A percentile compares a stretch with the other conserved stretches of the same genome.
These are phyloP conservation scores for Colletotrichum liriopes DNA, from an alignment of 2,329 filamentous ascomycete species.

Conservation along the genomic window DNA sequence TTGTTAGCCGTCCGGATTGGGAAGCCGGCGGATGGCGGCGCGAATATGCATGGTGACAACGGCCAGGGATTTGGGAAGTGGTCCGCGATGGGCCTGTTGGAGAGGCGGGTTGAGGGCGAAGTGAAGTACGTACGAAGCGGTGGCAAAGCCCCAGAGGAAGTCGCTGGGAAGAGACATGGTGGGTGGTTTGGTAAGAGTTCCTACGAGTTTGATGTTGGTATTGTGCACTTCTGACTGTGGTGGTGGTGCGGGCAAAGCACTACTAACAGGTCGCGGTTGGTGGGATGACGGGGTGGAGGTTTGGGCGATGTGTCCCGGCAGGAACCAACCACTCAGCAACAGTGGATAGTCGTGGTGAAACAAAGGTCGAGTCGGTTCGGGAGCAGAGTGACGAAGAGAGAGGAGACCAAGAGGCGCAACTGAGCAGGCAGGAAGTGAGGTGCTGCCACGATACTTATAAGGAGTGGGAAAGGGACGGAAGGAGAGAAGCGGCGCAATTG, in stretches of 20 bases:
- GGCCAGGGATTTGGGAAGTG: slow-evolving; percentile 9
- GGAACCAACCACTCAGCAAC: slow-evolving; percentile 21
- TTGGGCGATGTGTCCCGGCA: slow-evolving; percentile 7
- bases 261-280: not conserved
- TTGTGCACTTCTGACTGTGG: not conserved
- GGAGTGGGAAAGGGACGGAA: not conserved
- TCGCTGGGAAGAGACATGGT: slow-evolving; percentile 75
- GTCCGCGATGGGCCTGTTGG: not conserved
- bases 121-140: slow-evolving; percentile 72
- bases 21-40: slow-evolving; percentile 24
- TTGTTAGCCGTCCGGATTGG: slow-evolving; percentile 38
- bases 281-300: not conserved
- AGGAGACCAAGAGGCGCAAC: slow-evolving; percentile 16
- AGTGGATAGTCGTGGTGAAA: not conserved
- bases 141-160: slow-evolving; percentile 87
- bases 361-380: slow-evolving; percentile 8
- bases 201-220: slow-evolving; percentile 3
- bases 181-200: slow-evolving; percentile 24
- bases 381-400: slow-evolving; percentile 18
- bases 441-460: slow-evolving; percentile 40
- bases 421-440: slow-evolving; percentile 14
- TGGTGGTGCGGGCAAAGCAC: not conserved
- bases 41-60: slow-evolving; percentile 29
- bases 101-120: slow-evolving; percentile 5
- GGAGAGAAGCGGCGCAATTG: slow-evolving; percentile 17